Evolutionary conservation across 148 eudicot genomes (phyloP), one percentile per base, ranked within the genome.

Genomic region (Salicornia ramosissima): DNA sequence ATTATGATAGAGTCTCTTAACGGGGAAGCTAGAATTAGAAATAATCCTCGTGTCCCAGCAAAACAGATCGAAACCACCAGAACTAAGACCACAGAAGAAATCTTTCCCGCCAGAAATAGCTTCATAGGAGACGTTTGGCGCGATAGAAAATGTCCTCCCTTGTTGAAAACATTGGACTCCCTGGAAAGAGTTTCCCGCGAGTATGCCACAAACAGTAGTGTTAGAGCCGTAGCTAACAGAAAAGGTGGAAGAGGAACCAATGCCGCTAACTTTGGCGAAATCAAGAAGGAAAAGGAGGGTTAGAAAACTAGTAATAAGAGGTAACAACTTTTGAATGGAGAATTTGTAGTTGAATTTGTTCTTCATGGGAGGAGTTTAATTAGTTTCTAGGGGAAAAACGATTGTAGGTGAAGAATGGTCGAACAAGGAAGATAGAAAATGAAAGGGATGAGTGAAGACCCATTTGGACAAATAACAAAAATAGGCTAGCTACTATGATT

Each of bases 131-230:
- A 76, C 34, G 58, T 78, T 83, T 24, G 83, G 81, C 18, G 29
- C 52, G 69, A 83, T 28, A 58, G 79, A 57, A 64, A 75, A 28
- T 19, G 40, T 51, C 46, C 25, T 19, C 16, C 80, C 82, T 10
- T 68, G 53, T n/a, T 50, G 71, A 66, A 67, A 85, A 72, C 88
- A 85, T 65, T 76, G 75, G 59, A 85, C 78, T 8, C 64, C 54
- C 64, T 82, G 88, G 1, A 78, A 72, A 10, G 77, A 68, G 1
- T 85, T 70, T 22, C 86, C 86, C 22, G 83, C 83, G 4, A 76
- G 65, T 73, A 85, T 78, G 52, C 86, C 84, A 73, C 86, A 83
- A 64, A 85, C 67, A 25, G 79, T 77, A 15, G 81, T 78, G n/a
- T 36, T 63, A 53, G 74, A 70, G 49, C 73, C 75, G 40, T 70